Evolutionary conservation across 106 monocot species (phyloP).

Genomic region (Allium sativum): DNA sequence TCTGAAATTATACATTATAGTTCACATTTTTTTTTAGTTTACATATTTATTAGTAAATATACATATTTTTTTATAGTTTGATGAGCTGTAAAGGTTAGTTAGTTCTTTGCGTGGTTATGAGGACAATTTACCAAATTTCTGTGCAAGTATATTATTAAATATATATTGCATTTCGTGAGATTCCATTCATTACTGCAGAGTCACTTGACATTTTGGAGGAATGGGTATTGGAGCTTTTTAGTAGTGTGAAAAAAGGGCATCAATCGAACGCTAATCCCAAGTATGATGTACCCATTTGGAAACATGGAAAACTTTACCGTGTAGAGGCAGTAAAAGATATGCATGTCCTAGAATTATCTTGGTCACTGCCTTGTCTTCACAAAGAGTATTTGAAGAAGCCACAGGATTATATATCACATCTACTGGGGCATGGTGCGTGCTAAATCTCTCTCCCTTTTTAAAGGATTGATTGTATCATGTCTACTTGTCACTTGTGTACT

Average conservation of each 20-base stretch:
- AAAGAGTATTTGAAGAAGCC: constrained; percentile 95
- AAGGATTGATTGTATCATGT: too few species aligned
- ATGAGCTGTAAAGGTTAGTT: too few species aligned
- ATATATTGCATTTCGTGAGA: too few species aligned
- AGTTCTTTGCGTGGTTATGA: too few species aligned
- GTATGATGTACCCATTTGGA: constrained; percentile 58
- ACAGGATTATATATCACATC: constrained; percentile 85
- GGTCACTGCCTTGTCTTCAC: constrained; percentile 84
- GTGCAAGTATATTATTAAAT: too few species aligned
- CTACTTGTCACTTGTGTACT: too few species aligned
- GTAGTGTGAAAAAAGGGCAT: constrained; percentile 46
- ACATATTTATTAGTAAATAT: too few species aligned
- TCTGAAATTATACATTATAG: too few species aligned
- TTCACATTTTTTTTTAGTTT: too few species aligned
- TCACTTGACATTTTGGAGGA: constrained; percentile 71
- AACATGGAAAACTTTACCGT: constrained; percentile 60
- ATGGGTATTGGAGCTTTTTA: constrained; percentile 82
- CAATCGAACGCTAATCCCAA: constrained; percentile 12
- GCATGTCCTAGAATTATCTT: constrained; percentile 70
- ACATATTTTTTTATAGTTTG: too few species aligned
- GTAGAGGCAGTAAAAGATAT: constrained; percentile 93
- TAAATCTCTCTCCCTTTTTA: too few species aligned
- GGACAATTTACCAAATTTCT: too few species aligned
- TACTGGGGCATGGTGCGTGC: constrained; percentile 76
- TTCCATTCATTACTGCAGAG: constrained; percentile 33